Conservation (phyloP, 2,329 filamentous ascomycete genomes). For the Diaporthe helianthi region DNA sequence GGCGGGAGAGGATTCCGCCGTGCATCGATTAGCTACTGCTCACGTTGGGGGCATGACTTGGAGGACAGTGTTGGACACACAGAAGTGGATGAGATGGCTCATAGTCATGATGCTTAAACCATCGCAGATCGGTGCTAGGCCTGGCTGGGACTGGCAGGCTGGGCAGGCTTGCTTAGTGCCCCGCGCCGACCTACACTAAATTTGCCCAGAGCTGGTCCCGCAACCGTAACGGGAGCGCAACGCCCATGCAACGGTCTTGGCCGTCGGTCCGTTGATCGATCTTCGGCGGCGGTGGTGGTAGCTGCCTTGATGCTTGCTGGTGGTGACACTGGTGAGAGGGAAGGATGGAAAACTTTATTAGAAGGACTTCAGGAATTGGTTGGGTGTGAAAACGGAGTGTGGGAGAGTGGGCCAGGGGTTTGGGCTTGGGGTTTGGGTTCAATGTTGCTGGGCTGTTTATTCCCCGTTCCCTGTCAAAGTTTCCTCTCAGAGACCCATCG, state of each 20-base stretch:
- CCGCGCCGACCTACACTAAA: slow-evolving; percentile 29
- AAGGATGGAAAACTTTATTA: no score
- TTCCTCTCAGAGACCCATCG: neutral
- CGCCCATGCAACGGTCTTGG: slow-evolving; percentile 15
- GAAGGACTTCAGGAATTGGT: neutral
- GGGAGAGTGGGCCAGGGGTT: slow-evolving; percentile 16
- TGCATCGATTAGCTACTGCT: neutral
- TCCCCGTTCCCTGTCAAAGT: no score
- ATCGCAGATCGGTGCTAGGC: slow-evolving; percentile 41
- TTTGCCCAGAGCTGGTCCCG: slow-evolving; percentile 25
- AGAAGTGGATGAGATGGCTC: slow-evolving; percentile 12
- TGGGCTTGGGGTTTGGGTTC: neutral
- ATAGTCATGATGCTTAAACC: slow-evolving; percentile 3
- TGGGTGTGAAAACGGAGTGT: no score
- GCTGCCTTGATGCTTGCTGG: no score
- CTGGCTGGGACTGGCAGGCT: slow-evolving; percentile 56
- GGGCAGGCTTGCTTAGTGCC: neutral
- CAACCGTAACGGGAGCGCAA: slow-evolving; percentile 25
- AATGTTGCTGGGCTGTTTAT: neutral
- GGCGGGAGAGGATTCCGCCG: slow-evolving; percentile 15
- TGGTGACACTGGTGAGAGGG: neutral
- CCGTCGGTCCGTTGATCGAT: slow-evolving; percentile 20
- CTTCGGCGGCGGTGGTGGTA: slow-evolving; percentile 11
- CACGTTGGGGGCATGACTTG: neutral
- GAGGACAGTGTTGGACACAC: no score